phyloP scores from a whole-genome alignment of 2,329 filamentous ascomycete genomes.

The Paecilomyces fulvus region DNA sequence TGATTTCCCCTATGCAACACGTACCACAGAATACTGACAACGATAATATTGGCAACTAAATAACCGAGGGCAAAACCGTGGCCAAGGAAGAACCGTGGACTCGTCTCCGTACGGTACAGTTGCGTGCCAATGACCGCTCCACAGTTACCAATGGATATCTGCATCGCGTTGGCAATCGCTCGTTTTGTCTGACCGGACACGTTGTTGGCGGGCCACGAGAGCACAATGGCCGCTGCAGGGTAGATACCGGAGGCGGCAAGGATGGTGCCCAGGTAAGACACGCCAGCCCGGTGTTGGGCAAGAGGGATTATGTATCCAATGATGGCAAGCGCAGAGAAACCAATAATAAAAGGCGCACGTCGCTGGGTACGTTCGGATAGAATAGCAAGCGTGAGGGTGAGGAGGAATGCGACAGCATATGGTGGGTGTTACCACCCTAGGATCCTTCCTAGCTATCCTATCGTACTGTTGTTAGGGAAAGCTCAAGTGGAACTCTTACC shows the following conservation, averaged over 20 bases:
- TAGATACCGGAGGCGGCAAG: slow-evolving; percentile 61
- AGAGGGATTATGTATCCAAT: slow-evolving; percentile 58
- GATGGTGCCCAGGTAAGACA: slow-evolving; percentile 54
- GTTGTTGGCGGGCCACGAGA: slow-evolving; percentile 65
- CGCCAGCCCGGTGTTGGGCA: slow-evolving; percentile 44
- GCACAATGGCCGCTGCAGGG: slow-evolving; percentile 51
- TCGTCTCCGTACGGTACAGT: slow-evolving; percentile 53
- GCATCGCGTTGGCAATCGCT: slow-evolving; percentile 60
- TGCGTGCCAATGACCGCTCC: slow-evolving; percentile 63
- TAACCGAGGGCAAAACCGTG: slow-evolving; percentile 61
- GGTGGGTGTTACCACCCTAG: no score
- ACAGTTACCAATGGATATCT: slow-evolving; percentile 62
- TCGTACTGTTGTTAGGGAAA: no score
- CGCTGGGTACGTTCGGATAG: slow-evolving; percentile 50
- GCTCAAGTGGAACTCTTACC: no score
- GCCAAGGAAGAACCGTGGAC: slow-evolving; percentile 56
- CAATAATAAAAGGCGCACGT: slow-evolving; percentile 57
- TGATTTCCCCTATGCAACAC: slow-evolving; percentile 52
- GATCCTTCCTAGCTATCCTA: no score
- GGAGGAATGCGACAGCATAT: slow-evolving; percentile 54
- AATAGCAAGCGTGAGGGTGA: slow-evolving; percentile 51
- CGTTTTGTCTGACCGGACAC: slow-evolving; percentile 63
- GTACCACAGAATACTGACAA: slow-evolving; percentile 46
- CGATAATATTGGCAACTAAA: slow-evolving; percentile 48
- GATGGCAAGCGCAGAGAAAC: slow-evolving; percentile 46